phyloP scores from a whole-genome alignment of 2,329 filamentous ascomycete species.

The Ceratocystis variospora region DNA sequence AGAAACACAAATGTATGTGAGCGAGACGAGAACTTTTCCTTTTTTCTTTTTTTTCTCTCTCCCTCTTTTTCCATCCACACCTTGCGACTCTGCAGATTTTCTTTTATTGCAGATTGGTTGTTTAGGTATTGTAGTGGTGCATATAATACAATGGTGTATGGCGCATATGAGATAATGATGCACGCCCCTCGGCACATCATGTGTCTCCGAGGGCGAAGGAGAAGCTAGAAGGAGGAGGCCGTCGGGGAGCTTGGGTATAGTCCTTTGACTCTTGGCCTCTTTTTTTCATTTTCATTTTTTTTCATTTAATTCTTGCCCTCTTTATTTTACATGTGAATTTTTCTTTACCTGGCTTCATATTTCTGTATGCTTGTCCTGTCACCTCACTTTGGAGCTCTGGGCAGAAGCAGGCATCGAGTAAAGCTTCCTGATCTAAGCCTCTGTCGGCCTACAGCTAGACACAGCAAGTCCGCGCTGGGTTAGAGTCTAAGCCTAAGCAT shows the following conservation, averaged over 20 bases:
- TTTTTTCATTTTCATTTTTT: neutral
- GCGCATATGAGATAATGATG: neutral
- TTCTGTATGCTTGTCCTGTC: neutral
- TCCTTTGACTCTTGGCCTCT: neutral
- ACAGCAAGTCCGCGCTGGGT: neutral
- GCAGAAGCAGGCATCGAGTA: neutral
- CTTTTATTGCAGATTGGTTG: neutral
- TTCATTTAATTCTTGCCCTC: neutral
- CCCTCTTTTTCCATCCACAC: neutral
- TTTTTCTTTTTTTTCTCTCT: slow-evolving; percentile 6
- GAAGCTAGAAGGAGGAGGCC: slow-evolving; percentile 5
- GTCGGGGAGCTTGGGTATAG: neutral
- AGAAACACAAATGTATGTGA: neutral
- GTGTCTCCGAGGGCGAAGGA: neutral
- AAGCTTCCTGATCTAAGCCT: neutral
- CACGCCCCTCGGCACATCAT: neutral
- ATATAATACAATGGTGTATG: too few species aligned
- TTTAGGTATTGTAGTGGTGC: neutral
- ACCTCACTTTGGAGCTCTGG: neutral
- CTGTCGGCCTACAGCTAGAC: neutral
- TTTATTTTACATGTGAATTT: neutral
- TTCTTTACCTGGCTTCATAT: neutral
- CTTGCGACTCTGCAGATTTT: neutral
- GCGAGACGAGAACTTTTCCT: neutral
- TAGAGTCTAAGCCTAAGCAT: neutral